phyloP scores from a whole-genome alignment of 345 rosid species.

The Zanthoxylum bungeanum region DNA sequence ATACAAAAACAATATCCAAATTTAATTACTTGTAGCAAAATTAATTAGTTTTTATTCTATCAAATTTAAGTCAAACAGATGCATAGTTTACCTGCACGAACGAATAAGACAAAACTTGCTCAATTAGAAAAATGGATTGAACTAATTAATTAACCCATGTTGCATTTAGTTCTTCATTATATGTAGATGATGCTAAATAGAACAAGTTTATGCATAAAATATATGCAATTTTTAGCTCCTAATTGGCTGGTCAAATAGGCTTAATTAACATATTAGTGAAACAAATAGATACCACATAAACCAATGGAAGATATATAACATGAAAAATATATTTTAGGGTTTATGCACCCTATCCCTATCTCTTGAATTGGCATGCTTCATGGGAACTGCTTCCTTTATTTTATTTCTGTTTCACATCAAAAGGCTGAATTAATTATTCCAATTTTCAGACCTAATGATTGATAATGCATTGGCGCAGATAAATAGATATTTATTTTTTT shows the following conservation, averaged over 20 bases:
- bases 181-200: slow-evolving; percentile 13
- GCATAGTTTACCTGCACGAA: not conserved
- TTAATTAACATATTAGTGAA: slow-evolving; percentile 16
- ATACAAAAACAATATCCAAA: no score
- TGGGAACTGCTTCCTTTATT: slow-evolving; percentile 25
- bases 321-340: slow-evolving; percentile 4
- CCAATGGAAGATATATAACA: not conserved
- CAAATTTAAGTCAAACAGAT: not conserved
- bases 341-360: slow-evolving; percentile 21
- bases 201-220: not conserved
- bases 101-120: not conserved
- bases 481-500: not conserved
- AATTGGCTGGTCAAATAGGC: slow-evolving; percentile 14
- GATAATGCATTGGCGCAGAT: not conserved
- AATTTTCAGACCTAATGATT: slow-evolving; percentile 11
- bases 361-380: slow-evolving; percentile 30
- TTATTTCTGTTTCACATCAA: not conserved
- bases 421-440: not conserved
- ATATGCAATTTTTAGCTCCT: not conserved
- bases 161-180: slow-evolving; percentile 15
- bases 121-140: not conserved
- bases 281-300: not conserved
- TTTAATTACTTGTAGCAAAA: not conserved
- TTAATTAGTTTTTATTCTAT: not conserved
- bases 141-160: no score